Evolutionary conservation across 495 filamentous ascomycete species (phyloP).

Genomic region (Daldinia bambusicola): DNA sequence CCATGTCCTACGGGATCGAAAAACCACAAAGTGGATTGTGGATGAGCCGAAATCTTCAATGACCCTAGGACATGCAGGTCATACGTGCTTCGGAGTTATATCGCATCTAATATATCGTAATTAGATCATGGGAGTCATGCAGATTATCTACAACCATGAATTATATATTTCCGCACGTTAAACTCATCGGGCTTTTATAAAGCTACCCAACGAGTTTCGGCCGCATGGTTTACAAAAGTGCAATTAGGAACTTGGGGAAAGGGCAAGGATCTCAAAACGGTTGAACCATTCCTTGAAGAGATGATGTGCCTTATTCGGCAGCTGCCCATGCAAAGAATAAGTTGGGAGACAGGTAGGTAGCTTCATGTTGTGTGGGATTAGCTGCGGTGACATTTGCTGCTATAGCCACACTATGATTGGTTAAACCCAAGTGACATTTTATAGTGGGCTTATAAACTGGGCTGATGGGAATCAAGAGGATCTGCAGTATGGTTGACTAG

Average conservation of each 20-base stretch:
- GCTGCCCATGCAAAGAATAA: constrained; percentile 39
- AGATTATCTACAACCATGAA: constrained; percentile 29
- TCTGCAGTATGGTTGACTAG: constrained; percentile 38
- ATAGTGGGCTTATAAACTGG: constrained; percentile 36
- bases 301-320: constrained; percentile 35
- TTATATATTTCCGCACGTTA: constrained; percentile 19
- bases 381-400: constrained; percentile 35
- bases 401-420: constrained; percentile 26
- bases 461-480: constrained; percentile 41
- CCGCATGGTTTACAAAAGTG: constrained; percentile 27
- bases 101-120: constrained; percentile 50
- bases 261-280: constrained; percentile 22
- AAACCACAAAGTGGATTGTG: constrained; percentile 20
- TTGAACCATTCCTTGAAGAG: constrained; percentile 30
- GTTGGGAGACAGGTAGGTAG: constrained; percentile 25
- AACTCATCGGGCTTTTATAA: constrained; percentile 29
- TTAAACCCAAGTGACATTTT: constrained; percentile 13
- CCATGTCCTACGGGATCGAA: constrained; percentile 21
- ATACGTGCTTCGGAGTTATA: constrained; percentile 46
- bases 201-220: constrained; percentile 35
- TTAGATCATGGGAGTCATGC: constrained; percentile 53
- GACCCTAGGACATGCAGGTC: constrained; percentile 32
- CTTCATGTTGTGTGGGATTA: constrained; percentile 34
- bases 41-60: constrained; percentile 32
- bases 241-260: constrained; percentile 20